These are phyloP conservation scores for Microbotryum saponariae DNA, from an alignment of 1,284 basidiomycete genomes.

Conservation along the genomic window DNA sequence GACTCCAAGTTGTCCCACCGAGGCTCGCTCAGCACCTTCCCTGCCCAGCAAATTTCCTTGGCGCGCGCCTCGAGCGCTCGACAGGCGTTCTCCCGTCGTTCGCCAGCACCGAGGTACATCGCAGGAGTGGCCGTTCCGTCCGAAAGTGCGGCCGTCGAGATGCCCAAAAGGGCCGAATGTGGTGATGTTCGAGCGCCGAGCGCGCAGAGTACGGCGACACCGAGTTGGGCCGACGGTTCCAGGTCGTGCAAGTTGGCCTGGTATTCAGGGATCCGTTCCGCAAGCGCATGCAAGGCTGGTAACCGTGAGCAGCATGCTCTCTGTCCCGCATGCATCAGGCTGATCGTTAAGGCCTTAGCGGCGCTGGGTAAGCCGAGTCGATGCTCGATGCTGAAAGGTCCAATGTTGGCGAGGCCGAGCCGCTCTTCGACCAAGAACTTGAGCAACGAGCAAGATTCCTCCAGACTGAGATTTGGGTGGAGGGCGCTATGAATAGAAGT, in stretches of 20 bases:
- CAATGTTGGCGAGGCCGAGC: not conserved
- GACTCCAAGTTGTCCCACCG: conserved; percentile 7
- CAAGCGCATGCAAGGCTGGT: not conserved
- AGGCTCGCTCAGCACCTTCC: conserved; percentile 1
- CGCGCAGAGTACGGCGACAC: conserved; percentile 23
- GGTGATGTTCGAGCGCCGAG: conserved; percentile 25
- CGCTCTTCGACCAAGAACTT: not conserved
- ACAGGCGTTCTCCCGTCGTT: conserved; percentile 27
- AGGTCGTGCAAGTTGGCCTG: not conserved
- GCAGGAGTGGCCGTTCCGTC: not conserved
- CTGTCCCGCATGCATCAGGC: conserved; percentile 4
- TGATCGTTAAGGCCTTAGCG: conserved; percentile 6
- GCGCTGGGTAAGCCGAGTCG: conserved; percentile 12
- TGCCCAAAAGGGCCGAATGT: conserved; percentile 15
- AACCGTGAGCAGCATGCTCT: conserved; percentile 3
- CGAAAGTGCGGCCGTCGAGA: not conserved
- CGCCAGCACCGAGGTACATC: conserved; percentile 17
- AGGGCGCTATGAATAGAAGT: conserved; percentile 3
- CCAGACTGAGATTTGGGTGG: not conserved
- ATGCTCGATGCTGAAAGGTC: conserved; percentile 16
- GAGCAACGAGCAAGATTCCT: no score
- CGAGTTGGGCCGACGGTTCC: conserved; percentile 2
- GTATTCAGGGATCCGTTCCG: no score
- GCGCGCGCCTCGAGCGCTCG: conserved; percentile 17
- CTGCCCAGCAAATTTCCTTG: conserved; percentile 18